Conservation (phyloP, 495 filamentous ascomycete species). For the Sphaerosporella brunnea region DNA sequence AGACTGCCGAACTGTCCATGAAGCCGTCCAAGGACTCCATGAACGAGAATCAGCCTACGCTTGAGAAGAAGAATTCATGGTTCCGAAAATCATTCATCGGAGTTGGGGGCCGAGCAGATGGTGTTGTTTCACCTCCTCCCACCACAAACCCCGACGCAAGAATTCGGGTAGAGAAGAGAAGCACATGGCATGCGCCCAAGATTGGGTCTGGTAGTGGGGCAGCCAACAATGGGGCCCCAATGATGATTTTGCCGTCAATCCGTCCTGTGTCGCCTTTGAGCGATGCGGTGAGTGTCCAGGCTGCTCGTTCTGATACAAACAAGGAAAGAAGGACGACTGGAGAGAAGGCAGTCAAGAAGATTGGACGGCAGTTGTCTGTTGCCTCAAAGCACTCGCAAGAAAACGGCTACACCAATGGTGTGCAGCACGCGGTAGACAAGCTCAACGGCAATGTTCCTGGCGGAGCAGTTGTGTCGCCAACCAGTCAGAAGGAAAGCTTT, state of each 20-base stretch:
- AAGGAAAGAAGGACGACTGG: conserved; percentile 32
- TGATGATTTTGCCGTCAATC: conserved; percentile 94
- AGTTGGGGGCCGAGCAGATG: conserved; percentile 29
- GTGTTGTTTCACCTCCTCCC: conserved; percentile 27
- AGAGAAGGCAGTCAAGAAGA: conserved; percentile 72
- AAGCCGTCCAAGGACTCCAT: conserved; percentile 48
- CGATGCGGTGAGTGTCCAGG: conserved; percentile 81
- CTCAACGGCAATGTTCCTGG: conserved; percentile 54
- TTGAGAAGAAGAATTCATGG: conserved; percentile 79
- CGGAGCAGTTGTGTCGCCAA: conserved; percentile 39
- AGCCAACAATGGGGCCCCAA: conserved; percentile 58
- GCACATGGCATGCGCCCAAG: conserved; percentile 26
- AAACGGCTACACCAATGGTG: conserved; percentile 61
- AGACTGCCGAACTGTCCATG: conserved; percentile 51
- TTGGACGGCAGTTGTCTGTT: conserved; percentile 85
- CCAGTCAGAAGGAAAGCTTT: conserved; percentile 75
- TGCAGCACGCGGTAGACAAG: conserved; percentile 79
- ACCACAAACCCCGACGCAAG: conserved; percentile 32
- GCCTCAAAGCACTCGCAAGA: conserved; percentile 86
- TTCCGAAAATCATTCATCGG: conserved; percentile 89
- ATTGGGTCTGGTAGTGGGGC: conserved; percentile 14
- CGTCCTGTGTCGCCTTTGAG: conserved; percentile 85
- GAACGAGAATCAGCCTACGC: conserved; percentile 33
- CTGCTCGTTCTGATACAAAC: conserved; percentile 30
- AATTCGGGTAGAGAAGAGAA: conserved; percentile 23